Percentiles rank a stretch among this genome's conserved stretches.
phyloP scores from a whole-genome alignment of 805 yeast species.

The Starmerella davenportii region DNA sequence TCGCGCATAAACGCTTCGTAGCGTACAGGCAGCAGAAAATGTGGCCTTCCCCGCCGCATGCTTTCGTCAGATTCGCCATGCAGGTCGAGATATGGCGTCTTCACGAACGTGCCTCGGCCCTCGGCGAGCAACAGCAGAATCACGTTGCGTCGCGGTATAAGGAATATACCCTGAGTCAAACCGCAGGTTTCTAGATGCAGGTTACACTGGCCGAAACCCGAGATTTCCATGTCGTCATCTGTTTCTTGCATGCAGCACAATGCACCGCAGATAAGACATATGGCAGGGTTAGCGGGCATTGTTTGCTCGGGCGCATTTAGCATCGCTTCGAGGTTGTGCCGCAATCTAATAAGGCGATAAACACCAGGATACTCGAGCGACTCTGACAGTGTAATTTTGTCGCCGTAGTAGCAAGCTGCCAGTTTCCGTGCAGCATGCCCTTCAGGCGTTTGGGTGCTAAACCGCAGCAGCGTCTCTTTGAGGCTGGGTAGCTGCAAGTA shows the following conservation, averaged over 20 bases:
- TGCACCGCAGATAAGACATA: slow-evolving; percentile 68
- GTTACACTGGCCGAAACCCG: slow-evolving; percentile 58
- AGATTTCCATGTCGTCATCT: slow-evolving; percentile 26
- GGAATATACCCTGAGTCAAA: slow-evolving; percentile 50
- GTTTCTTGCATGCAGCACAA: slow-evolving; percentile 46
- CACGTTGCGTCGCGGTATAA: slow-evolving; percentile 52
- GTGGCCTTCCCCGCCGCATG: slow-evolving; percentile 48
- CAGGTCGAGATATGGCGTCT: slow-evolving; percentile 66
- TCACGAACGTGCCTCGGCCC: slow-evolving; percentile 66
- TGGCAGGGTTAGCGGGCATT: slow-evolving; percentile 48
- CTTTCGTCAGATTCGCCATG: slow-evolving; percentile 78
- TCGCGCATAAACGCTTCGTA: slow-evolving; percentile 49
- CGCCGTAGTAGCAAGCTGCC: neutral
- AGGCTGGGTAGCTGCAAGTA: slow-evolving; percentile 16
- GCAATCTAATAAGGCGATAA: slow-evolving; percentile 44
- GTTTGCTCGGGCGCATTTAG: slow-evolving; percentile 29
- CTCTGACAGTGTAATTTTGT: no score
- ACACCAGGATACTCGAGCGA: slow-evolving; percentile 46
- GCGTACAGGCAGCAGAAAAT: slow-evolving; percentile 40
- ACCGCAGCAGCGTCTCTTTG: slow-evolving; percentile 6
- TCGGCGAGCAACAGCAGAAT: slow-evolving; percentile 41
- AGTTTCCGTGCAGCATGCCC: slow-evolving; percentile 2
- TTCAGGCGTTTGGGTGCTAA: slow-evolving; percentile 8
- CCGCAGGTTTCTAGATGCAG: slow-evolving; percentile 43
- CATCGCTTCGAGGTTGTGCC: slow-evolving; percentile 46